Percentiles rank a stretch among this genome's conserved stretches.
Conservation (phyloP, 192 early-diverging fungal species). For the Entomortierella lignicola region DNA sequence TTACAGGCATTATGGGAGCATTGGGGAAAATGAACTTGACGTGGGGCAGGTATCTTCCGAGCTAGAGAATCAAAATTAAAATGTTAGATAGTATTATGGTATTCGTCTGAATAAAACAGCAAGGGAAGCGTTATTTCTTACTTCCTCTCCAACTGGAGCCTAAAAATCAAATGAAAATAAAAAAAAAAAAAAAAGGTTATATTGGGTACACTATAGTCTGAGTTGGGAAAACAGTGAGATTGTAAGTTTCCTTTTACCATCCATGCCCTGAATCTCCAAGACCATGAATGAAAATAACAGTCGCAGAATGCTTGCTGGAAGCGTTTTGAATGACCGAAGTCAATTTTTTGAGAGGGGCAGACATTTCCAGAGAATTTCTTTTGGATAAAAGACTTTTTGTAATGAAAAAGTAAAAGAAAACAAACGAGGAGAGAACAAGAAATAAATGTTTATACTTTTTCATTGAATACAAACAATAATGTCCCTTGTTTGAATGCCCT, state of each 20-base stretch:
- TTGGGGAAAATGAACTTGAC: slow-evolving; percentile 93
- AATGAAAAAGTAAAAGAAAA: no score
- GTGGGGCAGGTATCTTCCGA: slow-evolving; percentile 73
- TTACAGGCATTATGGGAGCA: slow-evolving; percentile 75
- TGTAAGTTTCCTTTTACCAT: slow-evolving; percentile 52
- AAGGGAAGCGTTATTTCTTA: not conserved
- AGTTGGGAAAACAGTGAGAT: no score
- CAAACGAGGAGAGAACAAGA: no score
- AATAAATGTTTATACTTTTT: no score
- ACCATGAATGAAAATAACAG: slow-evolving; percentile 86
- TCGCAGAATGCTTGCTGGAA: slow-evolving; percentile 73
- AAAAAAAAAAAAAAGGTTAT: not conserved
- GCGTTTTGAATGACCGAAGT: slow-evolving; percentile 60
- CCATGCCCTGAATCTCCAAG: slow-evolving; percentile 77
- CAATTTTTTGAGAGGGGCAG: slow-evolving; percentile 36
- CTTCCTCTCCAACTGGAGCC: slow-evolving; percentile 40
- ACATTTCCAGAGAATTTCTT: slow-evolving; percentile 8
- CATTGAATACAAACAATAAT: no score
- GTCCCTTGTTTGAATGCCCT: no score
- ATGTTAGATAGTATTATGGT: not conserved
- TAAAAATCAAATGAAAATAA: not conserved
- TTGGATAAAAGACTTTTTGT: no score
- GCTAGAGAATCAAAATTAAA: slow-evolving; percentile 44
- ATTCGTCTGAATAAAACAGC: not conserved
- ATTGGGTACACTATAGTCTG: no score